Base-by-base conservation (phyloP, 805 yeast species). In the Myxozyma neotropica region DNA sequence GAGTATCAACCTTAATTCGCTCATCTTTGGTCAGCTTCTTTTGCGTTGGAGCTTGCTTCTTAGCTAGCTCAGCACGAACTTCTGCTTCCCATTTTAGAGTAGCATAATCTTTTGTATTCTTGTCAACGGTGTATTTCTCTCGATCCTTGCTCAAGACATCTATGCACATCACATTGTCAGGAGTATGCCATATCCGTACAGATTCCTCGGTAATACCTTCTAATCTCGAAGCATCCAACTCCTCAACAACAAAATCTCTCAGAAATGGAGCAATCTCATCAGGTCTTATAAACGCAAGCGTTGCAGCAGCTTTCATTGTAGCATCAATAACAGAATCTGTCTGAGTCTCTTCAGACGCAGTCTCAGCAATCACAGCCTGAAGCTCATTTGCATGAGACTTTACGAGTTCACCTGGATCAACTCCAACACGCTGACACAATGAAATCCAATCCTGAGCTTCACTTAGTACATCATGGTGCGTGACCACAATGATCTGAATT, bases 61-160 rank as follows among this genome's bases (percentile, higher is more conserved):
- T 67, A 0, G 87, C 85, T 38, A 91, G 77, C 69, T 90, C 93
- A 63, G 84, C 83, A 68, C 93, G 83, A 33, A 94, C 81, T 53
- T 82, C 81, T 66, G 86, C 91, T 70, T 94, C 99, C 98, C 98
- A 93, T 71, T 89, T 84, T 59, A 82, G 75, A 1, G 92, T 87
- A 68, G 87, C 96, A 68, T 89, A 89, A 68, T 91, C 96, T 70
- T 86, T 91, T 0, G 89, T 76, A 70, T 89, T 89, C 71, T 88
- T 89, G 69, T 83, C 83, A 13, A 83, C 83, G 3, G 74, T 76
- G 35, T 74, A 73, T 33, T 77, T 75, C 13, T 76, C 74, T 69
- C 77, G 80, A 27, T 57, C 55, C 35, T 72, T 70, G 38, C 79
- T 81, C 50, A 88, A 72, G 4, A 88, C 83, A 68, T 89, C 84